A percentile compares a stretch with the other conserved stretches of the same genome.
These are phyloP conservation scores for Kokia cookei DNA, from an alignment of 441 rosid species.

Conservation along the genomic window DNA sequence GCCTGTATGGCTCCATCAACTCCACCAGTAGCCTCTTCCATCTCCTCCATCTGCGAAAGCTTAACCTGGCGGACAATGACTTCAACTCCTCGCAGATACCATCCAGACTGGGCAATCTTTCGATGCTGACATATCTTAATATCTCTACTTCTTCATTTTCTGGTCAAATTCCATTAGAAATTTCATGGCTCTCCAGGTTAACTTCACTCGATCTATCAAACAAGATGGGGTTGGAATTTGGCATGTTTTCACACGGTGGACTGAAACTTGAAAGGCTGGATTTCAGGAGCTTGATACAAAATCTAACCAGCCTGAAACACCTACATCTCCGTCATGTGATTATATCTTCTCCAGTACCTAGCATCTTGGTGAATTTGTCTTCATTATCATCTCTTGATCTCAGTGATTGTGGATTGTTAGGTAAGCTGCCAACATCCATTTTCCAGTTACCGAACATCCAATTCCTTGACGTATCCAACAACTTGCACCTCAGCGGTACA, in stretches of 20 bases:
- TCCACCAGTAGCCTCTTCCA: conserved; percentile 7
- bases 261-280: not conserved
- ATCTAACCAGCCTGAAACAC: not conserved
- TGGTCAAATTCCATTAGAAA: conserved; percentile 8
- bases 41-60: conserved; percentile 6
- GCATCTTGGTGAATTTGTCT: not conserved
- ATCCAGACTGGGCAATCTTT: not conserved
- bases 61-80: conserved; percentile 11
- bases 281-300: not conserved
- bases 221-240: not conserved
- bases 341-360: not conserved
- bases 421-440: not conserved
- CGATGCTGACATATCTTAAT: not conserved
- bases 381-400: not conserved
- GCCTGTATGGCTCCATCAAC: conserved; percentile 10
- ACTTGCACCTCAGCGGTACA: not conserved
- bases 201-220: conserved; percentile 3
- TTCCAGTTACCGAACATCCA: conserved; percentile 5
- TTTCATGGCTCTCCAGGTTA: not conserved
- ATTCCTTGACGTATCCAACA: not conserved
- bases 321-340: not conserved
- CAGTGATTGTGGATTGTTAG: not conserved
- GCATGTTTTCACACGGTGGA: not conserved
- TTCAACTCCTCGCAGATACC: conserved; percentile 1
- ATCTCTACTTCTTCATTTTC: not conserved